phyloP scores from a whole-genome alignment of 495 filamentous ascomycete genomes.

The Geoglossum glabrum region DNA sequence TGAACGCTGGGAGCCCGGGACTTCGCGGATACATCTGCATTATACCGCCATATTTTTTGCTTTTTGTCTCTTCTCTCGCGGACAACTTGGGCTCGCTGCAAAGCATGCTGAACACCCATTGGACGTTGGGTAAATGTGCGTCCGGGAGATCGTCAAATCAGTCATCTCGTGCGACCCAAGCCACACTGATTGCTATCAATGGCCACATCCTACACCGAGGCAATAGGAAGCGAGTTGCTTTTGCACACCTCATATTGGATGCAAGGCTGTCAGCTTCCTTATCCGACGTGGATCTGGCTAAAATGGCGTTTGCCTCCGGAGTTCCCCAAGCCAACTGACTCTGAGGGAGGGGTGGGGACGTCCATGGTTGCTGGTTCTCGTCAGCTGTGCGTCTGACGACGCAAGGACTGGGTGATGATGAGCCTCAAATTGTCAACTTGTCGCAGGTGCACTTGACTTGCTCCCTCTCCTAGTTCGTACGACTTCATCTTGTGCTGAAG shows the following conservation, averaged over 20 bases:
- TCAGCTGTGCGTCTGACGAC: background rate
- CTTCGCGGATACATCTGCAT: too few species aligned
- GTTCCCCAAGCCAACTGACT: background rate
- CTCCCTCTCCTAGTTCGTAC: background rate
- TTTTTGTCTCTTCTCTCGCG: background rate
- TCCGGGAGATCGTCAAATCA: background rate
- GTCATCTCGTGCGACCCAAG: background rate
- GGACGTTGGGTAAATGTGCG: too few species aligned
- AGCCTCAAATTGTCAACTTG: background rate
- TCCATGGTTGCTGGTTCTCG: background rate
- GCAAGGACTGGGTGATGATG: background rate
- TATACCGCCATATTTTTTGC: too few species aligned
- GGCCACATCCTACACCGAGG: background rate
- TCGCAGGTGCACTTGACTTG: background rate
- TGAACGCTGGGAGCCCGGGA: background rate
- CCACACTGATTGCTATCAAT: background rate
- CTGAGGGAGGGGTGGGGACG: background rate
- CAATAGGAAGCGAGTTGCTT: background rate
- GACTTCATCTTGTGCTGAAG: background rate
- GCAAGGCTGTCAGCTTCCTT: background rate
- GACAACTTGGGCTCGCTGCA: background rate
- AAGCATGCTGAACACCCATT: background rate
- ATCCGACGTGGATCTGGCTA: background rate
- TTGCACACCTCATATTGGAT: background rate
- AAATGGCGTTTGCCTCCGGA: background rate